Base-by-base conservation (phyloP, 257 asterid genomes). In the Gentiana macrophylla region DNA sequence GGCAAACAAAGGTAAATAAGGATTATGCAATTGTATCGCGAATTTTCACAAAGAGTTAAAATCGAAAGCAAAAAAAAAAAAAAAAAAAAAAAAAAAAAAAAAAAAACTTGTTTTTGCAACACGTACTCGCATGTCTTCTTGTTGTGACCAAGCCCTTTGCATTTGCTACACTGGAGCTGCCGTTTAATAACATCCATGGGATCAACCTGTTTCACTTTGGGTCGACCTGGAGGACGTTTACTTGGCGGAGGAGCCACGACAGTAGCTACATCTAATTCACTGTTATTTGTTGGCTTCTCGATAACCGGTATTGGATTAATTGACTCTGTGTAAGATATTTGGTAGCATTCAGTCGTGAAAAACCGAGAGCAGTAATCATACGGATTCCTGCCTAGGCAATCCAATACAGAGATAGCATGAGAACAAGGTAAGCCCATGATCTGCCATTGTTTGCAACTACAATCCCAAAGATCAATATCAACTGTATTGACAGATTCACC, bases 81-180 rank as follows among this genome's bases (percentile, higher is more conserved):
- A n/a, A n/a, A n/a, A n/a, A n/a, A n/a, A n/a, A n/a, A n/a, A n/a
- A n/a, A n/a, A 15, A 15, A 15, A 4, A 38, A 38, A 38, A 38
- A 38, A n/a, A n/a, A n/a, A n/a, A n/a, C n/a, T n/a, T 3, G 53
- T 38, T 10, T 45, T 50, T 53, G 54, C 35, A 49, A 70, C 9
- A 69, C 94, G 60, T 75, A 88, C 96, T 77, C 68, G 96, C 96
- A 88, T 34, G 95, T 88, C 77, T 82, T 92, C 78, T 89, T 86
- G 63, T 92, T 92, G 80, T 92, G 99, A 57, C 99, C 97, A 47
- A 92, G 79, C 46, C 97, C 97, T 74, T 92, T 92, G 86, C 99
- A 92, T 77, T 81, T 79, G 67, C 99, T 89, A 70, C 99, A 92
- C 77, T 92, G 99, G 55, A 92, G 99, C 76, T 92, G 97, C 45